Conservation (phyloP, 2,329 filamentous ascomycete species). For the Fusarium circinatum region DNA sequence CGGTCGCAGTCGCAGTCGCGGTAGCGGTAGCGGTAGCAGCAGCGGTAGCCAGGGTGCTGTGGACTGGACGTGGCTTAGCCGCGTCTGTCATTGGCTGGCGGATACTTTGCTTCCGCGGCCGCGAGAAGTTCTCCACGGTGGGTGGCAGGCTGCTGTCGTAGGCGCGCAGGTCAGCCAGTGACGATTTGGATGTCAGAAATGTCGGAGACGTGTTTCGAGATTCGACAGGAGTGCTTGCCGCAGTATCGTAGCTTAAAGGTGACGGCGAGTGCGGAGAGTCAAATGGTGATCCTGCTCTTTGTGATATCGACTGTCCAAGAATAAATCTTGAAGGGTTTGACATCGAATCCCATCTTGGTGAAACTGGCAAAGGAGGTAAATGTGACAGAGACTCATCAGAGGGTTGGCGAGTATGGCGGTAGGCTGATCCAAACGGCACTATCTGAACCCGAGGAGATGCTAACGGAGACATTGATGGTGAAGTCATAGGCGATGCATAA, state of each 20-base stretch:
- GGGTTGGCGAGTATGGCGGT: slow-evolving; percentile 32
- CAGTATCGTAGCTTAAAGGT: slow-evolving; percentile 39
- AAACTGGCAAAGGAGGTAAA: slow-evolving; percentile 50
- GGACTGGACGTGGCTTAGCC: slow-evolving; percentile 44
- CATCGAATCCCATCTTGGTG: slow-evolving; percentile 59
- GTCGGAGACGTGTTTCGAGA: slow-evolving; percentile 47
- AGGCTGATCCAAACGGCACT: slow-evolving; percentile 37
- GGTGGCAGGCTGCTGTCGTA: slow-evolving; percentile 52
- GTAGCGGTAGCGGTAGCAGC: background rate
- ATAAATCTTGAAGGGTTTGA: slow-evolving; percentile 45
- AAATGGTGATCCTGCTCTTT: slow-evolving; percentile 38
- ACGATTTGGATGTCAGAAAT: slow-evolving; percentile 47
- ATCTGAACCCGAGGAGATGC: slow-evolving; percentile 39
- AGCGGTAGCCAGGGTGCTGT: slow-evolving; percentile 26
- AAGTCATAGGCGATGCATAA: slow-evolving; percentile 38
- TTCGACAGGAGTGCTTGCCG: slow-evolving; percentile 36
- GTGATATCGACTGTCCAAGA: slow-evolving; percentile 37
- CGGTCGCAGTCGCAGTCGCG: background rate
- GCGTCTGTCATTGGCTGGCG: slow-evolving; percentile 54
- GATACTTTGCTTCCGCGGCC: slow-evolving; percentile 65
- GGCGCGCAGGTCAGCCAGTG: slow-evolving; percentile 49
- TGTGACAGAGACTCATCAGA: slow-evolving; percentile 43
- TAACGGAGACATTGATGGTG: slow-evolving; percentile 34
- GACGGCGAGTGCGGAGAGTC: slow-evolving; percentile 44
- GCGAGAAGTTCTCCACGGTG: slow-evolving; percentile 67